Conservation (phyloP, 768 basidiomycete species). For the Trametes meyenii region DNA sequence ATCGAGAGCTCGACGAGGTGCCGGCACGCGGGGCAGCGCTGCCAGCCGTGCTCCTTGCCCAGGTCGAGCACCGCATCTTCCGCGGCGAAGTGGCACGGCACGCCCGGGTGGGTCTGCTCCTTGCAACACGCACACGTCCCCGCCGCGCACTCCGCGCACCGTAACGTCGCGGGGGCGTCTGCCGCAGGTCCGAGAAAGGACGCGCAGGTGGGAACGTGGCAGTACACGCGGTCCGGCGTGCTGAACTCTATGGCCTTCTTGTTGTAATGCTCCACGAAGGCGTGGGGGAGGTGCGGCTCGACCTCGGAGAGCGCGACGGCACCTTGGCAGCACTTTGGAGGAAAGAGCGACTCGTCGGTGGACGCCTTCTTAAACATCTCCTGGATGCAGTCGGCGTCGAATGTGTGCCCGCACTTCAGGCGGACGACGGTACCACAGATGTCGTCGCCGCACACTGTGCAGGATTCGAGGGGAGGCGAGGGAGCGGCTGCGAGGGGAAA, state of each 20-base stretch:
- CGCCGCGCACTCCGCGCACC: slow-evolving; percentile 18
- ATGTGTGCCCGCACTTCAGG: slow-evolving; percentile 40
- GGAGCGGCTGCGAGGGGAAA: neutral
- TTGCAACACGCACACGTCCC: slow-evolving; percentile 26
- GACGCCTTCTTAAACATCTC: slow-evolving; percentile 40
- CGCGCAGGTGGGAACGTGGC: slow-evolving; percentile 25
- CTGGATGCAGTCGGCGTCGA: slow-evolving; percentile 38
- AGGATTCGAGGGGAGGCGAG: slow-evolving; percentile 5
- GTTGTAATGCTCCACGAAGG: slow-evolving; percentile 13
- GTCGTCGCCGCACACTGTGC: slow-evolving; percentile 27
- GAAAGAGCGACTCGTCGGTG: slow-evolving; percentile 41
- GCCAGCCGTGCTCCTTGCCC: slow-evolving; percentile 27
- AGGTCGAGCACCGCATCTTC: slow-evolving; percentile 32
- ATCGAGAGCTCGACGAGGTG: slow-evolving; percentile 28
- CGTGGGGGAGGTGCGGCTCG: slow-evolving; percentile 14
- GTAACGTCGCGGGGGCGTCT: neutral
- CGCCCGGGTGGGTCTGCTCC: slow-evolving; percentile 12
- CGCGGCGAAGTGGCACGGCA: slow-evolving; percentile 15
- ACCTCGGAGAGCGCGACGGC: slow-evolving; percentile 22
- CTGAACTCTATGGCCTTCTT: slow-evolving; percentile 26
- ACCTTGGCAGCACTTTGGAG: slow-evolving; percentile 28
- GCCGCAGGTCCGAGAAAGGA: slow-evolving; percentile 28
- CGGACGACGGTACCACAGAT: slow-evolving; percentile 6
- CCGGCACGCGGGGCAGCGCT: slow-evolving; percentile 30
- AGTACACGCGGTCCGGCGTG: slow-evolving; percentile 30